A percentile compares a stretch with the other conserved stretches of the same genome.
These are phyloP conservation scores for Anacardium occidentale DNA, from an alignment of 345 rosid species.

Conservation along the genomic window DNA sequence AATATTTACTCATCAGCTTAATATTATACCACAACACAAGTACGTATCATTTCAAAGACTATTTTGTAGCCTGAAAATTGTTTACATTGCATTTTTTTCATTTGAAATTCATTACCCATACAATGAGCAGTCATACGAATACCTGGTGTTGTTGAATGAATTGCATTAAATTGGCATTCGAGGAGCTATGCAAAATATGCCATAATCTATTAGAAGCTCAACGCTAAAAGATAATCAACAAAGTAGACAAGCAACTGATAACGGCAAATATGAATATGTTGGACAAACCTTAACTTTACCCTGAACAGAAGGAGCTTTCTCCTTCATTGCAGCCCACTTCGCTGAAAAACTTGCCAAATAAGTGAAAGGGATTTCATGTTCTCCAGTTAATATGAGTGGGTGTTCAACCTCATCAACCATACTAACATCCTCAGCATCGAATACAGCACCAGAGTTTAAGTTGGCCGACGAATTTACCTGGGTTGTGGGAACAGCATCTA, in stretches of 20 bases:
- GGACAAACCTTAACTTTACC: constrained; percentile 75
- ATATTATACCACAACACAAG: background rate
- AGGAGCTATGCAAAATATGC: background rate
- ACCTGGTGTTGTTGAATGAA: background rate
- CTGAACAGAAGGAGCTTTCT: constrained; percentile 41
- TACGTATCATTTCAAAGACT: background rate
- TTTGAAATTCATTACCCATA: background rate
- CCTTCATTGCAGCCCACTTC: constrained; percentile 69
- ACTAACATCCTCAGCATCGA: constrained; percentile 32
- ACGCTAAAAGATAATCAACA: background rate
- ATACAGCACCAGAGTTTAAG: constrained; percentile 23
- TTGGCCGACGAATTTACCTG: constrained; percentile 25
- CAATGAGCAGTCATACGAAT: background rate
- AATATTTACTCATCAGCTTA: background rate
- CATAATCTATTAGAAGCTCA: background rate
- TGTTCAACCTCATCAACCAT: constrained; percentile 50
- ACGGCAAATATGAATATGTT: constrained; percentile 11
- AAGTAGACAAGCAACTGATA: constrained; percentile 1
- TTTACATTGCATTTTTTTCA: background rate
- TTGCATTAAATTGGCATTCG: background rate
- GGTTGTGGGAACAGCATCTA: constrained; percentile 31
- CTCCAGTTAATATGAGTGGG: constrained; percentile 48
- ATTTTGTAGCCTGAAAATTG: background rate
- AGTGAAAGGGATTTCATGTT: constrained; percentile 72
- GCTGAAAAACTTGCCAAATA: constrained; percentile 82